These are phyloP conservation scores for Verticillium alfalfae DNA, from an alignment of 2,329 filamentous ascomycete species.

Conservation along the genomic window DNA sequence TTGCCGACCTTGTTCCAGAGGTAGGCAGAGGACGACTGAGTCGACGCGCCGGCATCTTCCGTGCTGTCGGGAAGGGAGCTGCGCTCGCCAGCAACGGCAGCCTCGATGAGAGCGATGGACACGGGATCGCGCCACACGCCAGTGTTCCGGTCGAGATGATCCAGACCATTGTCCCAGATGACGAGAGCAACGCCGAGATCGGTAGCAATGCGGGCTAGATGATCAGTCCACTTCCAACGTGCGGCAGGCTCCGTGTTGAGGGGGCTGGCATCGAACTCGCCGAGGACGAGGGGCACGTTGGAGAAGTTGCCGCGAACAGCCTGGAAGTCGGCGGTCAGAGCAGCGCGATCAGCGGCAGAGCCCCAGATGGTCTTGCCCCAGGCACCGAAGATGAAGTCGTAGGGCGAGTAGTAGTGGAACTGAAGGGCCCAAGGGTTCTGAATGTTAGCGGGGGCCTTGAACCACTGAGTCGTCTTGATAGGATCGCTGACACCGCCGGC, in stretches of 20 bases:
- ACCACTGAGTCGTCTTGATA: slow-evolving; percentile 48
- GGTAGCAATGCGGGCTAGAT: slow-evolving; percentile 40
- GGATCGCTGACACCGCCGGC: slow-evolving; percentile 42
- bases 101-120: slow-evolving; percentile 39
- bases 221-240: slow-evolving; percentile 53
- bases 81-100: slow-evolving; percentile 31
- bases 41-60: slow-evolving; percentile 34
- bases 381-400: slow-evolving; percentile 39
- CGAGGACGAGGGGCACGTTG: slow-evolving; percentile 48
- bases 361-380: slow-evolving; percentile 60
- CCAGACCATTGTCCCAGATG: slow-evolving; percentile 55
- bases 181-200: slow-evolving; percentile 44
- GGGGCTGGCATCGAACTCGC: slow-evolving; percentile 47
- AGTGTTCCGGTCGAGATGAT: slow-evolving; percentile 45
- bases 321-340: slow-evolving; percentile 42
- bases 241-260: slow-evolving; percentile 46
- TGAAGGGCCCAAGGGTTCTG: slow-evolving; percentile 55
- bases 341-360: slow-evolving; percentile 44
- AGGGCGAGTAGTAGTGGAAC: slow-evolving; percentile 57
- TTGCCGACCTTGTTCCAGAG: slow-evolving; percentile 47
- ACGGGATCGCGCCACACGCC: slow-evolving; percentile 45
- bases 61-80: slow-evolving; percentile 49
- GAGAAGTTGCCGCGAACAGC: slow-evolving; percentile 49
- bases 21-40: slow-evolving; percentile 45
- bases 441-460: slow-evolving; percentile 39